Evolutionary conservation across 169 alveolate genomes (phyloP).

Genomic region (Plasmodium falciparum): DNA sequence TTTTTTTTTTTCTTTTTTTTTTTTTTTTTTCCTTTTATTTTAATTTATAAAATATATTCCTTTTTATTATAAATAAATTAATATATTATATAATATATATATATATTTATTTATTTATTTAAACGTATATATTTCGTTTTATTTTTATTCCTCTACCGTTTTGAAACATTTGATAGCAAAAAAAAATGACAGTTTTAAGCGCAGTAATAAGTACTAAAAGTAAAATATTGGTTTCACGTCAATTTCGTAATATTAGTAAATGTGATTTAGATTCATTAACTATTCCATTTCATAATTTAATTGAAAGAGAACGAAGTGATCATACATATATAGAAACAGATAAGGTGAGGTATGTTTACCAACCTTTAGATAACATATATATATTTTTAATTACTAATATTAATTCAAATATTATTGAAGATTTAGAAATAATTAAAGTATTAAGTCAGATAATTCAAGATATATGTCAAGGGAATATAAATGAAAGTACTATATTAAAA

Average conservation of each 20-base stretch:
- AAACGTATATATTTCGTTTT: no score
- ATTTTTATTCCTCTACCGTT: no score
- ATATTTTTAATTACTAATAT: slow-evolving; percentile 87
- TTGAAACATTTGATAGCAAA: background rate
- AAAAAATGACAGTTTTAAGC: slow-evolving; percentile 58
- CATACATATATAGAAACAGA: slow-evolving; percentile 87
- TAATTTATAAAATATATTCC: no score
- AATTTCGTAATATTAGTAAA: slow-evolving; percentile 67
- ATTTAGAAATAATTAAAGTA: slow-evolving; percentile 82
- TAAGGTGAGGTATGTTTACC: slow-evolving; percentile 84
- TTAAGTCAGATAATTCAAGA: slow-evolving; percentile 86
- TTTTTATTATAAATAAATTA: no score
- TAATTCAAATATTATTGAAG: slow-evolving; percentile 86
- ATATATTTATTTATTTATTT: no score
- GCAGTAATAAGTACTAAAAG: slow-evolving; percentile 75
- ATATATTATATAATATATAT: no score
- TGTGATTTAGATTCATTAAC: slow-evolving; percentile 75
- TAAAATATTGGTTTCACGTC: slow-evolving; percentile 70
- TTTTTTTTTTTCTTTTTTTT: no score
- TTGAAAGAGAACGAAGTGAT: slow-evolving; percentile 78
- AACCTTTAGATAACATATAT: slow-evolving; percentile 84
- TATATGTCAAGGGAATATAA: slow-evolving; percentile 77
- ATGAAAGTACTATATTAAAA: slow-evolving; percentile 81
- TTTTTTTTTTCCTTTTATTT: no score
- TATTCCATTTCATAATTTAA: slow-evolving; percentile 71